These are phyloP conservation scores for Corrigiola litoralis DNA, from an alignment of 179 eudicot genomes.

Conservation along the genomic window DNA sequence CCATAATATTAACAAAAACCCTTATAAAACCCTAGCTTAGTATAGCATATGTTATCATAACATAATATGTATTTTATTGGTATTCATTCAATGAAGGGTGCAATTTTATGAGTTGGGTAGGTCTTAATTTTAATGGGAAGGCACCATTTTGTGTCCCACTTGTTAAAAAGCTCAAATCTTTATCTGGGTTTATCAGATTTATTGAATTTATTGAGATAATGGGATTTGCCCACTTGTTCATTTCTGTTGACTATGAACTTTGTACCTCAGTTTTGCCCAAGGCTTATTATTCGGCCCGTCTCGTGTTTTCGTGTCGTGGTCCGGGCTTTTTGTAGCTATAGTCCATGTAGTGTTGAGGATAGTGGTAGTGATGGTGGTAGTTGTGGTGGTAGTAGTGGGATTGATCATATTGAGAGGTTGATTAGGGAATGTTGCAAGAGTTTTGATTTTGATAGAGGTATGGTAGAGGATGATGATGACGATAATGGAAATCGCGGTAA, in stretches of 20 bases:
- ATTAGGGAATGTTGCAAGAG: slow-evolving; percentile 41
- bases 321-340: slow-evolving; percentile 36
- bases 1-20: slow-evolving; percentile 6
- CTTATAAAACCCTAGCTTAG: not conserved
- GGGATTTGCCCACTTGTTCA: slow-evolving; percentile 29
- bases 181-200: slow-evolving; percentile 22
- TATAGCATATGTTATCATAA: too few relatives aligned
- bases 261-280: slow-evolving; percentile 40
- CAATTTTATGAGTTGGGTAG: slow-evolving; percentile 4
- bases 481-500: slow-evolving; percentile 15
- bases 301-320: slow-evolving; percentile 23
- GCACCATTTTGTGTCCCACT: slow-evolving; percentile 9
- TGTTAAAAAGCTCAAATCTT: slow-evolving; percentile 18
- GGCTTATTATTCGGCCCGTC: slow-evolving; percentile 34
- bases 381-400: slow-evolving; percentile 31
- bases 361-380: slow-evolving; percentile 21
- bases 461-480: slow-evolving; percentile 13
- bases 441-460: slow-evolving; percentile 19
- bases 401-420: slow-evolving; percentile 43
- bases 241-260: slow-evolving; percentile 40
- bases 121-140: slow-evolving; percentile 24
- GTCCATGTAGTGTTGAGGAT: slow-evolving; percentile 25
- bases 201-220: slow-evolving; percentile 23
- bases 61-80: not conserved
- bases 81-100: slow-evolving; percentile 1